Percentiles rank a stretch among this genome's conserved stretches.
Evolutionary conservation across 257 asterid species (phyloP).

Genomic region (Solanum corneliomulleri): DNA sequence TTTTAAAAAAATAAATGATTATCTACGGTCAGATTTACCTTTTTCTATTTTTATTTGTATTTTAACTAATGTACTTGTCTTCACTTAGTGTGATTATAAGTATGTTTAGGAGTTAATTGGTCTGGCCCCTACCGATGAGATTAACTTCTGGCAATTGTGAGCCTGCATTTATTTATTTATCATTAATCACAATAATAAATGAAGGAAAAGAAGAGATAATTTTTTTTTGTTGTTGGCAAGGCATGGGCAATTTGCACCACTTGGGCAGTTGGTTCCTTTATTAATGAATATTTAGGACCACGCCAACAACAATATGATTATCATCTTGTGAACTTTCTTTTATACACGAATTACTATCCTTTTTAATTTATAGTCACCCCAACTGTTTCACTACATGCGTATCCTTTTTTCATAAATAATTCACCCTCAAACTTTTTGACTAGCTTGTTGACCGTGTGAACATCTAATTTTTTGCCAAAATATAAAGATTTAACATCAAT

Average conservation of each 20-base stretch:
- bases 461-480: no score
- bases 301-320: neutral
- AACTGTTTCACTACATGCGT: neutral
- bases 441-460: no score
- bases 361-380: neutral
- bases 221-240: neutral
- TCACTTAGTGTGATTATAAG: no score
- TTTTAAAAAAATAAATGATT: neutral
- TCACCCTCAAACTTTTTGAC: no score
- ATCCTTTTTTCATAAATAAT: no score
- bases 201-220: neutral
- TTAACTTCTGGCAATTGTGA: neutral
- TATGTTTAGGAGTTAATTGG: no score
- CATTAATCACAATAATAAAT: neutral
- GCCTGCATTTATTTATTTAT: no score
- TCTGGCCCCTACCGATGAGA: no score
- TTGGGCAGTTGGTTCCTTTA: neutral
- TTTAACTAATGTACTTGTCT: no score
- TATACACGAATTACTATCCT: neutral
- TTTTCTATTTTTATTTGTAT: neutral
- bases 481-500: no score
- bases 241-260: neutral
- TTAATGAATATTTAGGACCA: neutral
- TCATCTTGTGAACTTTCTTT: neutral
- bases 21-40: neutral